Percentiles rank a stretch among this genome's conserved stretches.
phyloP scores from a whole-genome alignment of 2,329 filamentous ascomycete species.

The Rachicladosporium sp. region DNA sequence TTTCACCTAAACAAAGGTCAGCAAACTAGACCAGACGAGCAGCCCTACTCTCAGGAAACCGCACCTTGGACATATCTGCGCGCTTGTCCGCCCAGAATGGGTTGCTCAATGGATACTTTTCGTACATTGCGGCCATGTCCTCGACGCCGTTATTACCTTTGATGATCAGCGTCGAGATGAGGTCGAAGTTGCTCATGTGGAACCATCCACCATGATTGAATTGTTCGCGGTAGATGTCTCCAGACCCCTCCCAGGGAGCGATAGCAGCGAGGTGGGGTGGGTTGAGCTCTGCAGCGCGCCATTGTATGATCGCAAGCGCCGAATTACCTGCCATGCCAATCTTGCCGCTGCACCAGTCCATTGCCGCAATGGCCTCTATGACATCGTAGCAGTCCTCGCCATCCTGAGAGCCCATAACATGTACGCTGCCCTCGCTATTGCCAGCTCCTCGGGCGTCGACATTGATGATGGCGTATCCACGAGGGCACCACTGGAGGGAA shows the following conservation, averaged over 20 bases:
- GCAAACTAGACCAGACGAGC: no score
- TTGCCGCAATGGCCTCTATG: slow-evolving; percentile 29
- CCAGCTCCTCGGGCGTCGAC: slow-evolving; percentile 22
- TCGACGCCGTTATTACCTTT: slow-evolving; percentile 7
- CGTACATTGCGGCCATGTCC: slow-evolving; percentile 7
- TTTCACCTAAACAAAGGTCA: slow-evolving; percentile 5
- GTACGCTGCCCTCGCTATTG: slow-evolving; percentile 25
- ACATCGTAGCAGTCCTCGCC: slow-evolving; percentile 35
- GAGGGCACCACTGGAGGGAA: slow-evolving; percentile 21
- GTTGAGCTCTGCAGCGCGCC: slow-evolving; percentile 28
- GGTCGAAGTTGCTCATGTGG: slow-evolving; percentile 4
- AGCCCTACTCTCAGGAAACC: no score
- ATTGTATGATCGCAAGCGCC: slow-evolving; percentile 25
- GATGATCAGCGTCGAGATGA: slow-evolving; percentile 9
- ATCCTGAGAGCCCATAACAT: slow-evolving; percentile 32
- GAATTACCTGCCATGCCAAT: slow-evolving; percentile 36
- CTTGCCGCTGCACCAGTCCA: slow-evolving; percentile 34
- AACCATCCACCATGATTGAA: slow-evolving; percentile 2
- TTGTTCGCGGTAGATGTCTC: slow-evolving; percentile 29
- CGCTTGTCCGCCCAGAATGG: slow-evolving; percentile 9
- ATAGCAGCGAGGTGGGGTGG: slow-evolving; percentile 33
- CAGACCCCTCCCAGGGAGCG: slow-evolving; percentile 36
- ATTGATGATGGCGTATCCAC: slow-evolving; percentile 25
- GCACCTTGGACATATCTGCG: slow-evolving; percentile 4
- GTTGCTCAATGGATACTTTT: slow-evolving; percentile 3